Evolutionary conservation across 345 rosid genomes (phyloP).

Genomic region (Moricandia arvensis): DNA sequence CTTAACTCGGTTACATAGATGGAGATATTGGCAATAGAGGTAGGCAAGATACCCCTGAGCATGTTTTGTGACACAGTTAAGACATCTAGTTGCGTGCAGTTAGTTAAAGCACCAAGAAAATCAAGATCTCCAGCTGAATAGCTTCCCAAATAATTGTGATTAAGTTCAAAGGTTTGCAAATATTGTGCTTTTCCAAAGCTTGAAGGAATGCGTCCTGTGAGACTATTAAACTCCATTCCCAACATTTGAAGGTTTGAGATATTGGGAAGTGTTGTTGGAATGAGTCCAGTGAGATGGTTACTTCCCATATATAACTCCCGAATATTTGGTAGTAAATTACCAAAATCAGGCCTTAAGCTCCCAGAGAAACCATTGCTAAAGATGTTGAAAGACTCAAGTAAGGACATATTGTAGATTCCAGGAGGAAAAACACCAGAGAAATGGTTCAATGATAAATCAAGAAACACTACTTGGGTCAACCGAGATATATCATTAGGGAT

Average conservation of each 20-base stretch:
- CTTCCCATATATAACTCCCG: background rate
- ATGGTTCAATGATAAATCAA: background rate
- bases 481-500: background rate
- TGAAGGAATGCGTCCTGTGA: background rate
- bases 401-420: slow-evolving; percentile 38
- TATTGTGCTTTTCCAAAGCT: background rate
- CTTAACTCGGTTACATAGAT: background rate
- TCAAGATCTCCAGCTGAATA: background rate
- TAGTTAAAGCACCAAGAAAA: background rate
- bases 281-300: slow-evolving; percentile 32
- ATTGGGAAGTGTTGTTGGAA: slow-evolving; percentile 37
- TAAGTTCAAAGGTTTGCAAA: background rate
- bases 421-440: slow-evolving; percentile 24
- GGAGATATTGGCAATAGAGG: background rate
- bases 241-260: slow-evolving; percentile 20
- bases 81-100: background rate
- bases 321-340: background rate
- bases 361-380: slow-evolving; percentile 1
- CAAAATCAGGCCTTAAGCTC: slow-evolving; percentile 25
- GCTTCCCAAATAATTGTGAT: background rate
- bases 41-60: background rate
- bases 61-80: background rate
- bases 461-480: background rate
- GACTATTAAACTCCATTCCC: background rate
- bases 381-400: fast-evolving